Evolutionary conservation across 1,284 basidiomycete genomes (phyloP), one percentile per base, ranked within the genome.

Genomic region (Cutaneotrichosporon sp.): DNA sequence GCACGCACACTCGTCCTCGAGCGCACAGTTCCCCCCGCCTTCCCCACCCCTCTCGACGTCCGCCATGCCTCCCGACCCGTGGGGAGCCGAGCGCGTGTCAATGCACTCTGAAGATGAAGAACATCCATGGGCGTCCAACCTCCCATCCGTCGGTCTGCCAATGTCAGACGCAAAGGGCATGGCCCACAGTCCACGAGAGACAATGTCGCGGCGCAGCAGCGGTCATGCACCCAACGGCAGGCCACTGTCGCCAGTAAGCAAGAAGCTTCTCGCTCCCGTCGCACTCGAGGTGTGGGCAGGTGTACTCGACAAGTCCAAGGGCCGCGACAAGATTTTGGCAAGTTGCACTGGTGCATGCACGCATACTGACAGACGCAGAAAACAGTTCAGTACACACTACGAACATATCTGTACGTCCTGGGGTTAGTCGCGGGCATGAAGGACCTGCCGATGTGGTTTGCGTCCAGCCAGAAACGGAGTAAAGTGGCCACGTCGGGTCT

Each of bases 321-420:
- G 72, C 1, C 52, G 72, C 26, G 72, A 73, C 57, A 73, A 73
- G 56, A 63, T 73, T 34, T 51, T 73, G 46, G 72, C 69, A 55
- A 49, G 70, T 66, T 15, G 15, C 38, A 8, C 21, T 26, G 12
- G 36, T 30, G 9, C 17, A 26, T 21, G 26, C 9, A 8, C 14
- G 8, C 8, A 20, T 4, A 30, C 55, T 50, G 51, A 50, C 51
- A 13, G 8, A 10, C 10, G 7, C 55, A 73, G 72, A 73, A 73
- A 71, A 68, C 64, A 40, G 54, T 62, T 8, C 72, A 73, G 54
- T 73, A 73, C 48, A 61, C 70, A 8, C 55, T 73, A 8, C 52
- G 61, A 33, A 72, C 68, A 15, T 73, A 73, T 41, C 60, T 73
- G 30, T 73, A 73, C 58, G 46, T 73, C 20, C 50, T 73, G 4